These are phyloP conservation scores for Taxillus chinensis DNA, from an alignment of 164 flowering plant genomes.

Conservation along the genomic window DNA sequence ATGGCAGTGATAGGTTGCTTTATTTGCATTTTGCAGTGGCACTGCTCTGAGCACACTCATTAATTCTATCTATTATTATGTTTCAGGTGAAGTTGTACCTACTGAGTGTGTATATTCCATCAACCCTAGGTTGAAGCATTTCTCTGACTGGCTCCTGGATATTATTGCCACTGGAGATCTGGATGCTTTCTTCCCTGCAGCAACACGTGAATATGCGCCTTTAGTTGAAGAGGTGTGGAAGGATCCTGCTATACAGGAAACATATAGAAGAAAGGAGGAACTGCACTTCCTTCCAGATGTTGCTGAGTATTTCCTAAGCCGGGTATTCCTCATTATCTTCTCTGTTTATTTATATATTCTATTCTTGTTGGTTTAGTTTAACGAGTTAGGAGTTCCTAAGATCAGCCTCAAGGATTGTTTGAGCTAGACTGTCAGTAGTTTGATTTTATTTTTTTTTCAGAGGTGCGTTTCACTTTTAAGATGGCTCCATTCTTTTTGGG, in stretches of 20 bases:
- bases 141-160: conserved; percentile 97
- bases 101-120: conserved; percentile 64
- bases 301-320: conserved; percentile 82
- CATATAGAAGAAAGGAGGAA: conserved; percentile 74
- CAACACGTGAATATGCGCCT: conserved; percentile 98
- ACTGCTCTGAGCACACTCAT: too few relatives aligned
- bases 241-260: conserved; percentile 89
- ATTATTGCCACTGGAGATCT: conserved; percentile 97
- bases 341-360: neutral
- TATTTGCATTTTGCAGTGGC: neutral
- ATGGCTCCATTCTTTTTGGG: too few relatives aligned
- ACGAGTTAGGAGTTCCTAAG: too few relatives aligned
- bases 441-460: too few relatives aligned
- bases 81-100: conserved; percentile 39
- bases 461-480: too few relatives aligned
- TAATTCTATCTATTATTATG: conserved; percentile 2
- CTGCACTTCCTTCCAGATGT: conserved; percentile 97
- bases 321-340: conserved; percentile 34
- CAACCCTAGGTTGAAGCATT: conserved; percentile 82
- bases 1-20: neutral
- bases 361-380: neutral
- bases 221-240: conserved; percentile 95
- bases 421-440: too few relatives aligned
- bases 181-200: conserved; percentile 99
- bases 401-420: too few relatives aligned